Evolutionary conservation across 192 early-diverging fungal genomes (phyloP).

Genomic region (Dissophora globulifera): DNA sequence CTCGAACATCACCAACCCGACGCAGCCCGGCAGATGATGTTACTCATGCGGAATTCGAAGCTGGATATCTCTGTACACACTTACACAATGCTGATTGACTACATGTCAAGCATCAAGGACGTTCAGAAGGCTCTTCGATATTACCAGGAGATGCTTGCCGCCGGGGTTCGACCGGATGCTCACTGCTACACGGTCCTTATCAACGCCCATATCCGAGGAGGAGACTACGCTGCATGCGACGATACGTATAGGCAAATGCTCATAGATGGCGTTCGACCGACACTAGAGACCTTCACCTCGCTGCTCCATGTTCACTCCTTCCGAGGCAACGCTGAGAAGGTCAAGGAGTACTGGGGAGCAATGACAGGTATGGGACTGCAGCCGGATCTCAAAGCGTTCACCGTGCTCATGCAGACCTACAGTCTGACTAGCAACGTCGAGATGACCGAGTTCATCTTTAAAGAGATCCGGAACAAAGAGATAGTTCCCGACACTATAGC

Average conservation of each 20-base stretch:
- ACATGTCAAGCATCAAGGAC: slow-evolving; percentile 22
- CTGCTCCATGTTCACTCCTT: slow-evolving; percentile 31
- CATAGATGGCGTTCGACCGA: slow-evolving; percentile 19
- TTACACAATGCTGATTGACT: slow-evolving; percentile 46
- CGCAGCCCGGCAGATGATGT: slow-evolving; percentile 36
- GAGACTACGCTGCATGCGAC: slow-evolving; percentile 19
- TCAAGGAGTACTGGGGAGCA: slow-evolving; percentile 38
- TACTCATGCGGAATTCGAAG: slow-evolving; percentile 21
- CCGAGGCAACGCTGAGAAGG: slow-evolving; percentile 16
- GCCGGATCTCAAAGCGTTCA: slow-evolving; percentile 37
- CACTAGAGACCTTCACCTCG: slow-evolving; percentile 19
- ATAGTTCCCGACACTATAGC: slow-evolving; percentile 13
- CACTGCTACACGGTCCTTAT: slow-evolving; percentile 44
- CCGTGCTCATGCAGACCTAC: slow-evolving; percentile 34
- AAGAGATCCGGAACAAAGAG: slow-evolving; percentile 19
- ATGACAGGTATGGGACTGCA: slow-evolving; percentile 24
- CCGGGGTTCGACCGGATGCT: slow-evolving; percentile 30
- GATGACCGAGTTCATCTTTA: slow-evolving; percentile 50
- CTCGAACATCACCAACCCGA: slow-evolving; percentile 41
- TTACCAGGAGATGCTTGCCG: slow-evolving; percentile 48
- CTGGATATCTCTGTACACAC: slow-evolving; percentile 39
- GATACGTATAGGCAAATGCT: slow-evolving; percentile 19
- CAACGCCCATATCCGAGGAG: slow-evolving; percentile 36
- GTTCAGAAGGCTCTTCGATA: slow-evolving; percentile 20
- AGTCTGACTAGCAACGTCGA: slow-evolving; percentile 31